phyloP scores from a whole-genome alignment of 2,329 filamentous ascomycete species.

The Thermoascus crustaceus region DNA sequence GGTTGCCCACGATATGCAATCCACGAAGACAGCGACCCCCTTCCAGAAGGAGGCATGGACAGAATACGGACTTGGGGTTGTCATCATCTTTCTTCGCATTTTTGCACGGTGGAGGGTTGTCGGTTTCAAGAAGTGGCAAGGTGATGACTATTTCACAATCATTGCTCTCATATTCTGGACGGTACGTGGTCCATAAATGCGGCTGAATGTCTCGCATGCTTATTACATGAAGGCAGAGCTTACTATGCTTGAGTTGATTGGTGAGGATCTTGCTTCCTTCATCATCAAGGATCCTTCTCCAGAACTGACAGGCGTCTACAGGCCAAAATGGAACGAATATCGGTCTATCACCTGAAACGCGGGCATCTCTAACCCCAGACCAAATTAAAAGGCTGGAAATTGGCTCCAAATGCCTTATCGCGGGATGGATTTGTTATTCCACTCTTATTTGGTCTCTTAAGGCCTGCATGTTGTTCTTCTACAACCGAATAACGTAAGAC shows the following conservation, averaged over 20 bases:
- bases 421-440: constrained; percentile 37
- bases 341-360: constrained; percentile 25
- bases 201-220: no score
- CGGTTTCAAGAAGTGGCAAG: constrained; percentile 34
- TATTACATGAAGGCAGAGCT: no score
- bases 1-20: no score
- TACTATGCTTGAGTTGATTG: no score
- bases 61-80: constrained; percentile 35
- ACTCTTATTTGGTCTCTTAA: constrained; percentile 39
- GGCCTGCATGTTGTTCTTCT: constrained; percentile 38
- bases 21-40: no score
- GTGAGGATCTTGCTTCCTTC: no score
- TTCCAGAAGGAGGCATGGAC: constrained; percentile 39
- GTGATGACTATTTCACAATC: constrained; percentile 38
- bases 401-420: constrained; percentile 27
- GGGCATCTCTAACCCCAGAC: constrained; percentile 21
- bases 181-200: no score
- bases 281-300: no score
- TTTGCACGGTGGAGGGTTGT: constrained; percentile 33
- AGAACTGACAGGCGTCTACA: constrained; percentile 13
- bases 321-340: constrained; percentile 34
- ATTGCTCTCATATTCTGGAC: constrained; percentile 33
- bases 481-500: constrained; percentile 36
- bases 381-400: constrained; percentile 21
- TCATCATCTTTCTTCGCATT: constrained; percentile 33